phyloP scores from a whole-genome alignment of 306 rosid genomes.

The Glycine tomentella region DNA sequence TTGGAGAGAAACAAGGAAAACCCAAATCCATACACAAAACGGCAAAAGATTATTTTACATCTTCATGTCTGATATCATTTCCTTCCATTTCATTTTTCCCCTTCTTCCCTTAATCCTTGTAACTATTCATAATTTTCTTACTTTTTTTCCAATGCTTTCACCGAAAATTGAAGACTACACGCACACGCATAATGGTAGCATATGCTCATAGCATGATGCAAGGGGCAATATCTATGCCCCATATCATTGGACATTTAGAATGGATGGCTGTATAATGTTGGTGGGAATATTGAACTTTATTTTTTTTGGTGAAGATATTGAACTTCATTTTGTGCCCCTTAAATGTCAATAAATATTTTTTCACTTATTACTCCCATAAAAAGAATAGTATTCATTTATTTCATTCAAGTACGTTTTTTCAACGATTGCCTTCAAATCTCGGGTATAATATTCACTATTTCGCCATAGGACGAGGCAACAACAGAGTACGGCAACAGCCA shows the following conservation, averaged over 20 bases:
- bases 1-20: too few relatives aligned
- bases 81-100: too few relatives aligned
- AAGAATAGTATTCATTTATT: not conserved
- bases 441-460: not conserved
- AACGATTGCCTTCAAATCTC: not conserved
- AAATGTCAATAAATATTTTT: not conserved
- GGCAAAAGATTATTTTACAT: too few relatives aligned
- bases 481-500: not conserved
- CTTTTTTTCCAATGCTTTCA: not conserved
- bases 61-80: too few relatives aligned
- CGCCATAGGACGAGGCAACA: not conserved
- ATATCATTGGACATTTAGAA: not conserved
- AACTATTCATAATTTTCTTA: not conserved
- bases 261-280: not conserved
- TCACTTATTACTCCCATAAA: not conserved
- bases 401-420: not conserved
- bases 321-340: not conserved
- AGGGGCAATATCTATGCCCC: not conserved
- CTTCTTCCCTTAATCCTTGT: not conserved
- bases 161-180: conserved; percentile 2
- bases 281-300: not conserved
- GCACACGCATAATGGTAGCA: not conserved
- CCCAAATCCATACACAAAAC: too few relatives aligned
- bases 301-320: not conserved
- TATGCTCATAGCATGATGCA: not conserved